A percentile compares a stretch with the other conserved stretches of the same genome.
Conservation (phyloP, 176 grass and related monocot species). For the Lolium multiflorum region DNA sequence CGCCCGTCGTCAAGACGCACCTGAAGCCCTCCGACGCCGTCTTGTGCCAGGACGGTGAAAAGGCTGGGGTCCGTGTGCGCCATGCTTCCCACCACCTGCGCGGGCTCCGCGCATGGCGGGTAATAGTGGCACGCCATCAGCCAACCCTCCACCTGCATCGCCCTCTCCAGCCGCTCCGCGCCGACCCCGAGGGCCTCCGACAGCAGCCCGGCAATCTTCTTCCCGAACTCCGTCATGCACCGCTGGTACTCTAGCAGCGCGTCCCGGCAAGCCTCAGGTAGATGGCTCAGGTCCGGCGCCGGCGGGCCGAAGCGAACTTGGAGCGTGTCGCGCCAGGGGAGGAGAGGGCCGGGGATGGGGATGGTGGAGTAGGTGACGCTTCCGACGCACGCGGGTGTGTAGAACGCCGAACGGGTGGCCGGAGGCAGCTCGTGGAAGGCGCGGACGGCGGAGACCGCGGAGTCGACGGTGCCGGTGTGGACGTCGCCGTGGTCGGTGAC, state of each 20-base stretch:
- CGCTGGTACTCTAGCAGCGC: slow-evolving; percentile 34
- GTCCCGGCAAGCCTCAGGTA: too few species aligned
- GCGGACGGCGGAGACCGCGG: not conserved
- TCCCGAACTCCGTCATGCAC: slow-evolving; percentile 13
- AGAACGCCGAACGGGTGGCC: too few species aligned
- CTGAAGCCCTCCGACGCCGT: slow-evolving; percentile 55
- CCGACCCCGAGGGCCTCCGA: slow-evolving; percentile 51
- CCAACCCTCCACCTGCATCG: slow-evolving; percentile 42
- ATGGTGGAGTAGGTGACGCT: too few species aligned
- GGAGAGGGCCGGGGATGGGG: too few species aligned
- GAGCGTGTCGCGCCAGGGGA: too few species aligned
- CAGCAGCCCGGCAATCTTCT: slow-evolving; percentile 41
- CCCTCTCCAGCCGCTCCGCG: slow-evolving; percentile 30
- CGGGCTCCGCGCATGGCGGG: slow-evolving; percentile 60
- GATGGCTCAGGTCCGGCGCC: too few species aligned
- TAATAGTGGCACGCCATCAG: slow-evolving; percentile 64
- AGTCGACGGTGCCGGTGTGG: slow-evolving; percentile 11
- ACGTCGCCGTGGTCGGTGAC: not conserved
- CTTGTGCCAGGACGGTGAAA: slow-evolving; percentile 52
- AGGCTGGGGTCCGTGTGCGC: slow-evolving; percentile 55
- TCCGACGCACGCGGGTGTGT: too few species aligned
- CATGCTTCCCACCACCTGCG: slow-evolving; percentile 15
- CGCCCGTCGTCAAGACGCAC: not conserved
- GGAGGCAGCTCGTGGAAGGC: too few species aligned
- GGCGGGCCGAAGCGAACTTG: not conserved